phyloP scores from a whole-genome alignment of 495 filamentous ascomycete species.

The Penicillium malachiteum region DNA sequence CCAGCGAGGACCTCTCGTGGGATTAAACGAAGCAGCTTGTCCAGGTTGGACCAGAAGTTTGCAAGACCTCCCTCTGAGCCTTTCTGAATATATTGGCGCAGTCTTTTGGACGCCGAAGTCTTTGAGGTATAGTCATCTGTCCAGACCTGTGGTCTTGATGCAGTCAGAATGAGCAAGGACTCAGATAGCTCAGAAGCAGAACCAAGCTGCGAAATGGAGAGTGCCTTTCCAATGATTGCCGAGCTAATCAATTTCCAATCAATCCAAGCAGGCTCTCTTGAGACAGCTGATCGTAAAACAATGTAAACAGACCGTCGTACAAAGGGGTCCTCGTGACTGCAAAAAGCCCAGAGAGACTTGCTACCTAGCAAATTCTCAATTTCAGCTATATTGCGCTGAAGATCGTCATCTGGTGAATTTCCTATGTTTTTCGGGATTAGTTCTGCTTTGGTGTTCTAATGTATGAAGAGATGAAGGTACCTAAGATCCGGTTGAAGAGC shows the following conservation, averaged over 20 bases:
- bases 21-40: constrained; percentile 57
- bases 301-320: constrained; percentile 70
- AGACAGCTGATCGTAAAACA: constrained; percentile 60
- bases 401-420: constrained; percentile 46
- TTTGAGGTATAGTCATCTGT: constrained; percentile 64
- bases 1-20: constrained; percentile 54
- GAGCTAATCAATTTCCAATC: constrained; percentile 63
- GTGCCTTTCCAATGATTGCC: constrained; percentile 64
- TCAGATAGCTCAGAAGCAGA: constrained; percentile 70
- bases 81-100: constrained; percentile 73
- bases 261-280: constrained; percentile 57
- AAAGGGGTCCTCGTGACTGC: constrained; percentile 61
- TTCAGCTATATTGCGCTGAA: constrained; percentile 45
- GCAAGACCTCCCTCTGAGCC: constrained; percentile 73
- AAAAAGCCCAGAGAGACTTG: constrained; percentile 74
- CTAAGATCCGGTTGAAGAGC: constrained; percentile 47
- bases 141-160: constrained; percentile 69
- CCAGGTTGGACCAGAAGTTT: constrained; percentile 69
- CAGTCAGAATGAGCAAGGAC: constrained; percentile 61
- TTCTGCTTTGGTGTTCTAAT: background rate
- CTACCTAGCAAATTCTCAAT: constrained; percentile 61
- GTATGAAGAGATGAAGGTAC: constrained; percentile 22
- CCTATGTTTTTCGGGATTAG: constrained; percentile 22
- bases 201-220: constrained; percentile 65
- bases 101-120: constrained; percentile 58